These are phyloP conservation scores for Cryptomeria japonica DNA, from an alignment of 75 land plant genomes.

Conservation along the genomic window DNA sequence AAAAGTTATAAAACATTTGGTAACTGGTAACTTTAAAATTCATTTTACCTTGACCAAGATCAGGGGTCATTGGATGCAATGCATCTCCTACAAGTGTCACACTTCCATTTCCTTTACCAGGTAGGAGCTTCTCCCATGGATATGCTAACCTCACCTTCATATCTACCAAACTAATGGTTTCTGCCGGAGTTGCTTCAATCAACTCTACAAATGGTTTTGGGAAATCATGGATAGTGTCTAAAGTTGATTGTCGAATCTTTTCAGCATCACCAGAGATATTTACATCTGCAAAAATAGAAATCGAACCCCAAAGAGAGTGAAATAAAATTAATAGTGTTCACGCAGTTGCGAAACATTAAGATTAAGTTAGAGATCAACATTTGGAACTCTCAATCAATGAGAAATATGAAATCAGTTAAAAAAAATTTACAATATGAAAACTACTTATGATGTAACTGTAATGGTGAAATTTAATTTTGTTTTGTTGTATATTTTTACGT, in stretches of 20 bases:
- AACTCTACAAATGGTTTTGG: neutral
- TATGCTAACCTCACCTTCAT: conserved; percentile 38
- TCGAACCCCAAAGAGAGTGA: no score
- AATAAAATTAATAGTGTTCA: neutral
- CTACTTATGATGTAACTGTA: no score
- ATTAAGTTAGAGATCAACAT: neutral
- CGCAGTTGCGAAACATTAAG: neutral
- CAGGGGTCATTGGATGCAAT: conserved; percentile 70
- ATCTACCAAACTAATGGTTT: conserved; percentile 18
- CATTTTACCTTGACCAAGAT: conserved; percentile 53
- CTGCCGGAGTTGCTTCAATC: conserved; percentile 15
- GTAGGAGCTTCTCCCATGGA: conserved; percentile 30
- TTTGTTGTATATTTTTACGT: no score
- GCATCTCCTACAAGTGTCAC: conserved; percentile 77
- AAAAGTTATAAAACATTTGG: no score
- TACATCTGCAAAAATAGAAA: neutral
- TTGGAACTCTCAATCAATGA: no score
- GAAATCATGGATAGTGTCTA: conserved; percentile 6
- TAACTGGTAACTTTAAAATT: no score
- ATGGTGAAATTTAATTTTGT: no score
- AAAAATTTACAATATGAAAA: no score
- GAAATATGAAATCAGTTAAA: no score
- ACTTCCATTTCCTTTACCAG: conserved; percentile 2
- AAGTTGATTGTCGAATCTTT: neutral
- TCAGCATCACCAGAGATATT: neutral